Evolutionary conservation across 768 basidiomycete genomes (phyloP), one percentile per base, ranked within the genome.

Genomic region (Suillus luteus): DNA sequence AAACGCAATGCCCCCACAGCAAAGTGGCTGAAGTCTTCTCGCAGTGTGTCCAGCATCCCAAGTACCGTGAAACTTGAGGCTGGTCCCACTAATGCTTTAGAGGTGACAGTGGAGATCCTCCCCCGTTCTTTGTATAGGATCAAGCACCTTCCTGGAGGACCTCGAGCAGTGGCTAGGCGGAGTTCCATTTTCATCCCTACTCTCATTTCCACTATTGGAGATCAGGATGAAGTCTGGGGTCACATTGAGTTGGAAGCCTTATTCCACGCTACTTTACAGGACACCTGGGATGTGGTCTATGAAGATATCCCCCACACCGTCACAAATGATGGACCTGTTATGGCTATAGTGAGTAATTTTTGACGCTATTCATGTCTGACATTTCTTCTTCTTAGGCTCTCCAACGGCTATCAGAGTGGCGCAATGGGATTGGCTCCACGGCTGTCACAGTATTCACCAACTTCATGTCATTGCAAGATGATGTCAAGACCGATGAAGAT

Each of bases 201-300:
- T 46, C 44, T 46, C 46, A 48, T 48, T 48, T 48, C 46, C 5
- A 5, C n/a, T 11, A 48, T 48, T 1, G 46, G 46, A 48, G 46
- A 48, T 12, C 46, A 48, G 11, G 46, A 48, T 12, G 46, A 48
- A 48, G 46, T 48, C 11, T 48, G 46, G 46, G 46, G 22, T 22
- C 22, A 1, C 5, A 11, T 22, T 4, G 22, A 48, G 46, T 46
- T 2, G n/a, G n/a, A 48, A 48, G 11, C 11, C 0, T 0, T 22
- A 2, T 46, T 46, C 44, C n/a, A 12, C 1, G 46, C 2, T 48
- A 48, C 46, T 48, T 5, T 48, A 12, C 46, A 48, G 46, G 46
- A 48, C 46, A 48, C 46, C 37, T 65, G 55, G 24, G 44, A 66
- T 48, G 31, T 12, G 1, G n/a, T 66, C 15, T 66, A 62, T 62